Percentiles rank a stretch among this genome's conserved stretches.
Evolutionary conservation across 1,284 basidiomycete species (phyloP).

Genomic region (Ustilago trichophora): DNA sequence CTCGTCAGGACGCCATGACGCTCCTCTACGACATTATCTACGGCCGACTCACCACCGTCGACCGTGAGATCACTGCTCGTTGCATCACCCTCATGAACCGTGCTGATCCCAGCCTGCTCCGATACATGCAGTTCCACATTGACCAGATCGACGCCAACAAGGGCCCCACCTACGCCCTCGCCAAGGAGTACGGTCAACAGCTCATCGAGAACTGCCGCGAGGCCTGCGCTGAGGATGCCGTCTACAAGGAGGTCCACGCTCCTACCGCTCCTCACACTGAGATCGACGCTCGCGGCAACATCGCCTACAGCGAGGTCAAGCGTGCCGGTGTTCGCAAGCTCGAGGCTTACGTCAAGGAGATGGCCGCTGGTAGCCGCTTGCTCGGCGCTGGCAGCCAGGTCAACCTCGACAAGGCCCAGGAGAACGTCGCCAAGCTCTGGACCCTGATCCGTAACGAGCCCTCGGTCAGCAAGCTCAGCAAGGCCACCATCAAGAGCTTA

Average conservation of each 20-base stretch:
- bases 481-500: constrained; percentile 93
- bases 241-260: constrained; percentile 77
- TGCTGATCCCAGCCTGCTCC: constrained; percentile 73
- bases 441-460: constrained; percentile 96
- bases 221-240: constrained; percentile 80
- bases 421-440: constrained; percentile 95
- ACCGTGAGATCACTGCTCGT: constrained; percentile 72
- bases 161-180: constrained; percentile 89
- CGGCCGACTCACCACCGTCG: constrained; percentile 88
- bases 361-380: constrained; percentile 87
- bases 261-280: constrained; percentile 96
- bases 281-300: constrained; percentile 90
- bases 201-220: constrained; percentile 92
- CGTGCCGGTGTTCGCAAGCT: constrained; percentile 95
- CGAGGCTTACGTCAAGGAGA: constrained; percentile 97
- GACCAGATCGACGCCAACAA: constrained; percentile 78
- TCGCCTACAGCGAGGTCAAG: constrained; percentile 91
- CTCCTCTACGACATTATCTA: constrained; percentile 83
- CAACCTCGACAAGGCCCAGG: constrained; percentile 87
- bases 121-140: constrained; percentile 96
- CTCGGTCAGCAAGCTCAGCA: constrained; percentile 94
- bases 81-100: constrained; percentile 98
- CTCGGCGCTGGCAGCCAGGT: constrained; percentile 55
- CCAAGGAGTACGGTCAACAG: constrained; percentile 95
- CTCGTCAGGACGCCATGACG: constrained; percentile 88